Conservation (phyloP, 805 yeast species). For the Lachancea meyersii region DNA sequence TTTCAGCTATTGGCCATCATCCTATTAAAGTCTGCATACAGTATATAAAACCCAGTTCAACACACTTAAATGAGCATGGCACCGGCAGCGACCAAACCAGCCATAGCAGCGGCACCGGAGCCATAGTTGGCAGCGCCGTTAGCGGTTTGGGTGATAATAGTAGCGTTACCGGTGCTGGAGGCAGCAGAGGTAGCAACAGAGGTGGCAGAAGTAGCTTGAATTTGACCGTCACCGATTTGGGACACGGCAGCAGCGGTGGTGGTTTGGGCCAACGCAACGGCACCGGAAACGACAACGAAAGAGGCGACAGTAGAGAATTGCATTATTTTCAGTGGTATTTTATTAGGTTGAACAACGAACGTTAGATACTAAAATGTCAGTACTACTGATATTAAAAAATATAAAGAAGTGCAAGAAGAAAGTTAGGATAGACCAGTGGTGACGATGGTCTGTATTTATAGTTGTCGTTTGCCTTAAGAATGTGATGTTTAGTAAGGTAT, state of each 20-base stretch:
- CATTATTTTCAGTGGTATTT: too few relatives aligned
- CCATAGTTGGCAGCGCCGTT: slow-evolving; percentile 21
- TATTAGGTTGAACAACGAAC: too few relatives aligned
- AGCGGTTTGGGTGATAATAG: slow-evolving; percentile 13
- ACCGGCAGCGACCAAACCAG: slow-evolving; percentile 25
- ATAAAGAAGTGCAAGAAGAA: too few relatives aligned
- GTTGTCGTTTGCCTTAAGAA: too few relatives aligned
- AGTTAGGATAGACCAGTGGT: too few relatives aligned
- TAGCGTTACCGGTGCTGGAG: slow-evolving; percentile 22
- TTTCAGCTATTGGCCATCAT: too few relatives aligned
- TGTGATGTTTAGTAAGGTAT: too few relatives aligned
- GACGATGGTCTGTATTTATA: too few relatives aligned
- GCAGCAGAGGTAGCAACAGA: slow-evolving; percentile 6
- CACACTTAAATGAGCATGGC: slow-evolving; percentile 18
- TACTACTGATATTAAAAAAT: too few relatives aligned
- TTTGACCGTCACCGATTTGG: slow-evolving; percentile 40
- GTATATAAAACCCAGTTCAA: not conserved
- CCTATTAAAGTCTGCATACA: too few relatives aligned
- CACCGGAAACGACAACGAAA: slow-evolving; percentile 30
- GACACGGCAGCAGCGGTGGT: slow-evolving; percentile 34
- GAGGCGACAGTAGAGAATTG: slow-evolving; percentile 38
- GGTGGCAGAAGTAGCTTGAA: slow-evolving; percentile 20
- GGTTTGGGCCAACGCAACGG: slow-evolving; percentile 21
- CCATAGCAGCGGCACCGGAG: slow-evolving; percentile 18
- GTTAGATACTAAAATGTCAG: too few relatives aligned